Evolutionary conservation across 345 rosid species (phyloP), one percentile per base, ranked within the genome.

Genomic region (Lumnitzera littorea): DNA sequence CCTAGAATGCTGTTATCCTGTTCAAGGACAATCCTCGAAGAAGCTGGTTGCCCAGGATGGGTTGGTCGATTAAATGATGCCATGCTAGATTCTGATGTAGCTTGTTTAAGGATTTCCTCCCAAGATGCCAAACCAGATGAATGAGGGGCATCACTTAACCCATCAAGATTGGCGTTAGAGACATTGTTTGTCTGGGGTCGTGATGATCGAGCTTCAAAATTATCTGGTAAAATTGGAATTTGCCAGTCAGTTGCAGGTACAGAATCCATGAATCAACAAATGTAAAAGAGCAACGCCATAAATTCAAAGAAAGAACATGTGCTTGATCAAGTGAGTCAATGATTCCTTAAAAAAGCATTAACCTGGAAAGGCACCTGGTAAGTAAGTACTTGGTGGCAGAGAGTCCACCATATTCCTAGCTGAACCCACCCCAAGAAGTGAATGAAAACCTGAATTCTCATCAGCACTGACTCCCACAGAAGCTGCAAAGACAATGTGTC

Each of bases 381-480:
- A 56, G 63, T 48, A 61, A 49, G 31, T 24, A 52, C 53, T 65
- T 47, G 57, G 70, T 43, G 63, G 56, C 27, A 67, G 69, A 64
- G 61, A 48, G 64, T 76, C 70, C 57, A 57, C 55, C 62, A 74
- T 67, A 31, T 70, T 70, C 57, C 51, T 56, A 13, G 66, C 61
- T 54, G 68, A 46, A 74, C 65, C 60, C 65, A 27, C 68, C 57
- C 74, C 70, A 62, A 61, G 56, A 70, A 64, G 70, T 61, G 74
- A 59, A 61, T 59, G 69, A 53, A 68, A 63, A 46, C 72, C 59
- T 46, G 84, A 76, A 69, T 76, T 80, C 69, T 71, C 66, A 64
- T 78, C 95, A 64, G 76, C 85, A 72, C 84, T 79, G 68, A 86
- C 96, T 62, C 74, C 96, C 84, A 82, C 79, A 68, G 70, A 62